Evolutionary conservation across 2,329 filamentous ascomycete genomes (phyloP), one percentile per base, ranked within the genome.

Genomic region (Sclerotinia subarctica): DNA sequence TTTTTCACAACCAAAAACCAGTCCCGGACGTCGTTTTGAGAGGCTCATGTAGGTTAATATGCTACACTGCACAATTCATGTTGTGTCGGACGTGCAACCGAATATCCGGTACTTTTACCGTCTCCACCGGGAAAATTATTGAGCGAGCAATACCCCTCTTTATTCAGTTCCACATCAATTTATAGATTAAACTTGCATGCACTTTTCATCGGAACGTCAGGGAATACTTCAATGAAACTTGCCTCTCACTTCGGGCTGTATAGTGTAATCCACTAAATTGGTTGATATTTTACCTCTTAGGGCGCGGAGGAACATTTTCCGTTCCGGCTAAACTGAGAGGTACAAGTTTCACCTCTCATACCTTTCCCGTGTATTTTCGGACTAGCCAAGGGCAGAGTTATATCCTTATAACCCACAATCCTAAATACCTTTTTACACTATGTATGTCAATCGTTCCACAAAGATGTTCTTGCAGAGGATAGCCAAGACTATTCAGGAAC

Each of bases 301-400:
- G 24, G 26, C 60, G 29, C 54, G 54, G 64, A 60, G 29, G 64
- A 54, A 60, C 46, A 51, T 24, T 60, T 66, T 66, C 64, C 54
- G 54, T 29, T 59, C 35, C 64, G 64, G 64, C 32, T 66, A 51
- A 59, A 59, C 6, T 38, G 64, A 6, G 5, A 46, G 17, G 19
- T 29, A 29, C 29, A 29, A 32, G 8, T 19, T 29, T 47, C 15
- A 19, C 21, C 38, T 51, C 35, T 6, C 21, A 2, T 38, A 24
- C n/a, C 17, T 19, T 59, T 32, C 5, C 21, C 8, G 15, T 51
- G 11, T 44, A 19, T 54, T 53, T 24, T 46, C 21, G n/a, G 7
- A 49, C 24, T 38, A 49, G 58, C 29, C 58, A 62, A n/a, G 58
- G 49, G 29, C 44, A 47, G 35, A 32, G 19, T 35, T 26, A 29